These are phyloP conservation scores for Coemansia sp. DNA, from an alignment of 192 early-diverging fungal species.

Conservation along the genomic window DNA sequence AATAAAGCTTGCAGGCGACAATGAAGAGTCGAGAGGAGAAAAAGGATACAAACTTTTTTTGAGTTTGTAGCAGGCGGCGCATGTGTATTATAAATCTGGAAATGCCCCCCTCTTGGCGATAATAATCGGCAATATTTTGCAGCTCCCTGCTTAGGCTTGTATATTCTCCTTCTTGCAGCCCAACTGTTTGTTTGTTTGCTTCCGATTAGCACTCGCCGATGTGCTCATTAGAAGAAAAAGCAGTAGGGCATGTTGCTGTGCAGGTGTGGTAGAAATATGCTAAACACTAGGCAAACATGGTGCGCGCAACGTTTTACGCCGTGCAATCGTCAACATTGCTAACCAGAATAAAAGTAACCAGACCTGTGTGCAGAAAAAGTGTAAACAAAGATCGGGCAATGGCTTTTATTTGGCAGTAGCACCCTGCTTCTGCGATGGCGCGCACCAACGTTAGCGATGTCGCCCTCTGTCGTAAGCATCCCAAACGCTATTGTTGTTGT, in stretches of 20 bases:
- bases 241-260: background rate
- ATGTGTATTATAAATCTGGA: slow-evolving; percentile 7
- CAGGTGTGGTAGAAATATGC: background rate
- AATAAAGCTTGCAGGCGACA: background rate
- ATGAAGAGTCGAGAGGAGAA: background rate
- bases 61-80: background rate
- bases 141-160: too few relatives aligned
- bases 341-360: background rate
- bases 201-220: background rate
- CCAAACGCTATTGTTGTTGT: background rate
- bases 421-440: background rate
- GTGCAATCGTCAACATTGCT: background rate
- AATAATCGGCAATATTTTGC: background rate
- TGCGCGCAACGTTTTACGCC: background rate
- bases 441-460: slow-evolving; percentile 6
- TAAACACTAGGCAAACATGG: slow-evolving; percentile 4
- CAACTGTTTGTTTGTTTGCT: slow-evolving; percentile 1
- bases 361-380: background rate
- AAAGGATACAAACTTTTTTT: slow-evolving; percentile 5
- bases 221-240: background rate
- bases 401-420: background rate
- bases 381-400: background rate
- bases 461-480: background rate
- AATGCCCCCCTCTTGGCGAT: background rate
- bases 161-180: background rate